Evolutionary conservation across 1,284 basidiomycete genomes (phyloP).

Genomic region (Trametes versicolor): DNA sequence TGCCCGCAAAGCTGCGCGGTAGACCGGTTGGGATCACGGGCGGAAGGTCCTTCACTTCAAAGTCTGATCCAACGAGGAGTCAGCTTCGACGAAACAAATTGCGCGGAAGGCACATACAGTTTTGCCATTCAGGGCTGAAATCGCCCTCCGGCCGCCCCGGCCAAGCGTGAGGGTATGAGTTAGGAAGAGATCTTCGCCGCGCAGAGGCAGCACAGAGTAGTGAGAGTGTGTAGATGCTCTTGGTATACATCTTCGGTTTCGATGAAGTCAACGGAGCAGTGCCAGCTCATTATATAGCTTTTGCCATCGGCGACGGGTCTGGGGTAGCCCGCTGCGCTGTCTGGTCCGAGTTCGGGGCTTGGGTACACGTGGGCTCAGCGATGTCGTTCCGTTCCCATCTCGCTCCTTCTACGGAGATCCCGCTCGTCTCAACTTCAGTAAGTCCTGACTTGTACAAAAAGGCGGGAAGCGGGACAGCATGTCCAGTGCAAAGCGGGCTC

Average conservation of each 20-base stretch:
- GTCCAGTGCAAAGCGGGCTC: too few species aligned
- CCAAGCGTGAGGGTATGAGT: slow-evolving; percentile 36
- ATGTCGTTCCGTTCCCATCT: background rate
- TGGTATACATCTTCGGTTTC: background rate
- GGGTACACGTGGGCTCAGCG: background rate
- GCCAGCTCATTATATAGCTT: background rate
- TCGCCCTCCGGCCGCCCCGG: slow-evolving; percentile 34
- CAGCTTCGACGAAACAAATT: background rate
- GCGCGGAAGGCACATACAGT: slow-evolving; percentile 35
- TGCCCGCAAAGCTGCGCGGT: slow-evolving; percentile 70
- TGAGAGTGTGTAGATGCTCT: background rate
- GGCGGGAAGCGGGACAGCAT: too few species aligned
- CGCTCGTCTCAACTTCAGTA: too few species aligned
- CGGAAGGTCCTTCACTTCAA: slow-evolving; percentile 45
- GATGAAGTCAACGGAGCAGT: background rate
- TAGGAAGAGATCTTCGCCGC: slow-evolving; percentile 18
- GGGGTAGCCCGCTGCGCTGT: too few species aligned
- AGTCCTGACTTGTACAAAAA: too few species aligned
- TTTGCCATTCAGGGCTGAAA: slow-evolving; percentile 44
- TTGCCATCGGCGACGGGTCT: background rate
- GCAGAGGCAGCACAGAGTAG: background rate
- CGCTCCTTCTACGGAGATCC: background rate
- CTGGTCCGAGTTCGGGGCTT: background rate
- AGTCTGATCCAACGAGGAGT: slow-evolving; percentile 29
- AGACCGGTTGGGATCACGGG: slow-evolving; percentile 61